Evolutionary conservation across 176 grass and related monocot species (phyloP).

Genomic region (Raddia distichophylla): DNA sequence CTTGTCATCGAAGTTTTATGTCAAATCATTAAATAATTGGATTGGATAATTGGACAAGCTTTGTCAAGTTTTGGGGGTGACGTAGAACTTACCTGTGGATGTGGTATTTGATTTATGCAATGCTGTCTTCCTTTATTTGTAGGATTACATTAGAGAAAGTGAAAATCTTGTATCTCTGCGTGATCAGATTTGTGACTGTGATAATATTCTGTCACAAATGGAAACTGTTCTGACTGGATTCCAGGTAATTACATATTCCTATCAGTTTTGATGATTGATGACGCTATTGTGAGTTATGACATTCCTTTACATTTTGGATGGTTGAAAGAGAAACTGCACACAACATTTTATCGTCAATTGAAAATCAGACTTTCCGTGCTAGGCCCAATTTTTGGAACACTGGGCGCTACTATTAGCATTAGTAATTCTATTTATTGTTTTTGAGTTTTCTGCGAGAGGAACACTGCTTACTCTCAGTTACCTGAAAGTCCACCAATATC

Average conservation of each 20-base stretch:
- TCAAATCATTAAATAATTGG: background rate
- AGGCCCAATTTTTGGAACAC: no score
- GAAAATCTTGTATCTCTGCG: conserved; percentile 89
- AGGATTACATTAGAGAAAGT: conserved; percentile 99
- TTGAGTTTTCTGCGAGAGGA: background rate
- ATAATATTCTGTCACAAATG: conserved; percentile 98
- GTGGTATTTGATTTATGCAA: conserved; percentile 35
- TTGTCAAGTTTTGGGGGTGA: background rate
- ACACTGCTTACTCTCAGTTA: conserved; percentile 9
- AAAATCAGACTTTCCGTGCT: background rate
- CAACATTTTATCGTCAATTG: conserved; percentile 15
- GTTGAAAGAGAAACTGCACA: conserved; percentile 5
- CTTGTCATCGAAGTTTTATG: background rate
- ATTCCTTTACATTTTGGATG: conserved; percentile 29
- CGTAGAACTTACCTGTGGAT: background rate
- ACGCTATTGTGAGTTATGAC: conserved; percentile 6
- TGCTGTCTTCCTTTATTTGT: conserved; percentile 32
- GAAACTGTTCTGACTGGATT: conserved; percentile 91
- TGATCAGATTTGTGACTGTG: conserved; percentile 93
- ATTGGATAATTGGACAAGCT: background rate
- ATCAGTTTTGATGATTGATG: background rate
- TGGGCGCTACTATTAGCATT: background rate
- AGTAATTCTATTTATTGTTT: background rate
- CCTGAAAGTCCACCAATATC: conserved; percentile 5
- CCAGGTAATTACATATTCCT: conserved; percentile 69